Conservation (phyloP, 2,329 filamentous ascomycete species). For the Lasiodiplodia hormozganensis region DNA sequence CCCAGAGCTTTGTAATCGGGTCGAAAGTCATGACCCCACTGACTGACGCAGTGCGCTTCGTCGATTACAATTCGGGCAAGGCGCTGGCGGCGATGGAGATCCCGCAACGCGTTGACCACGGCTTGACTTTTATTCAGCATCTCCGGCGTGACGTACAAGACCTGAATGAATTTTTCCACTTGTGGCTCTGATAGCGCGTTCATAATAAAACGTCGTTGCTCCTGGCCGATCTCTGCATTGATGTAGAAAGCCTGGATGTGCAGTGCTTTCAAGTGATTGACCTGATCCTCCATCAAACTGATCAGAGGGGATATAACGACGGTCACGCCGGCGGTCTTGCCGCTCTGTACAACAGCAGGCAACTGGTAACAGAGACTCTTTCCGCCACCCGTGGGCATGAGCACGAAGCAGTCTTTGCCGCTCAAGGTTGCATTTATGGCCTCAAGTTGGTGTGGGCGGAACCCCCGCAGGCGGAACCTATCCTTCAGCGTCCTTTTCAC, state of each 20-base stretch:
- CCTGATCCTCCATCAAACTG: conserved; percentile 97
- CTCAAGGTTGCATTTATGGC: conserved; percentile 91
- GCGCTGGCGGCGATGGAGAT: conserved; percentile 72
- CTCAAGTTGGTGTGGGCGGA: conserved; percentile 89
- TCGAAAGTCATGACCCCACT: conserved; percentile 98
- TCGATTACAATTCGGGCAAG: conserved; percentile 95
- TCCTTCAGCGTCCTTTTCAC: conserved; percentile 82
- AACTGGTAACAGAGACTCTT: conserved; percentile 98
- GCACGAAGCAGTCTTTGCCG: conserved; percentile 89
- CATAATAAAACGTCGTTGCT: conserved; percentile 72
- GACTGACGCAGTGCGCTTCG: conserved; percentile 98
- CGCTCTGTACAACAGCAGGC: conserved; percentile 81
- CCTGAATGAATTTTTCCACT: conserved; percentile 78
- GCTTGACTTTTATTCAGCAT: conserved; percentile 85
- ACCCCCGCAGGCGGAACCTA: conserved; percentile 83
- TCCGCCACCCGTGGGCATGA: conserved; percentile 97
- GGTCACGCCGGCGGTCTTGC: conserved; percentile 84
- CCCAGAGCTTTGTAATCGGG: conserved; percentile 93
- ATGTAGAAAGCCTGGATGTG: conserved; percentile 81
- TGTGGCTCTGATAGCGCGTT: conserved; percentile 65
- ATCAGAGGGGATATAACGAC: conserved; percentile 94
- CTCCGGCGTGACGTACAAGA: conserved; percentile 95
- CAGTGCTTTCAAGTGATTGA: conserved; percentile 77
- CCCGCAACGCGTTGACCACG: conserved; percentile 70
- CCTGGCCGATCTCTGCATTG: conserved; percentile 74